Base-by-base conservation (phyloP, 2,329 filamentous ascomycete genomes). In the Fusarium mundagurra region DNA sequence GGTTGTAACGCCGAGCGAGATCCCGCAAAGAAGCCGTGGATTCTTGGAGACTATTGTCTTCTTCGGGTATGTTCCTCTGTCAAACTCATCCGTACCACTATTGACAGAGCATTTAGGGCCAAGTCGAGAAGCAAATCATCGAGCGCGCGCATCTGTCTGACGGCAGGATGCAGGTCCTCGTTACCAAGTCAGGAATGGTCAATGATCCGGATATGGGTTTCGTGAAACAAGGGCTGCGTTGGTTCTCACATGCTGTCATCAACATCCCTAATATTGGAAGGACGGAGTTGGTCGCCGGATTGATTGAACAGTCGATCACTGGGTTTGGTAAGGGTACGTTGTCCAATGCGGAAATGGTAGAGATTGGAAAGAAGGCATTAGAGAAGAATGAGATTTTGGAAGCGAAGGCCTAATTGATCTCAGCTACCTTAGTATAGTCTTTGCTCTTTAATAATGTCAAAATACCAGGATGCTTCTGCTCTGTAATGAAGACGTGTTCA, bases 251-350 rank as follows among this genome's bases (percentile, higher is more conserved):
- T 13, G 51, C 44, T 16, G 17, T 77, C 6, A 47, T 80, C 24
- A 78, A 80, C 13, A 61, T 86, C 16, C 81, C 83, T 0, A 80
- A 71, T 3, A 78, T 87, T 3, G 69, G 75, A 10, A 67, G 85
- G 3, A 71, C 64, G 3, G 82, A 86, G 24, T 73, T 87, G 34
- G 79, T 85, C 0, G 83, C 84, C 0, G 83, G 83, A 2, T 74
- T 89, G 75, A 51, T 89, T 11, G 78, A 86, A 20, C 84, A 86
- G 67, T 83, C 82, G 0, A 51, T 86, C 2, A 77, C 83, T 36
- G 87, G 87, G 1, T 83, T 88, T 41, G 83, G 85, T 54, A 85
- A 85, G 74, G 86, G 88, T 1, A 81, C 84, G 5, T 72, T 88
- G 27, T 45, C 76, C 57, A 86, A 86, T 51, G 79, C 81, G 3